phyloP scores from a whole-genome alignment of 805 yeast genomes.

The Metschnikowia koreensis region DNA sequence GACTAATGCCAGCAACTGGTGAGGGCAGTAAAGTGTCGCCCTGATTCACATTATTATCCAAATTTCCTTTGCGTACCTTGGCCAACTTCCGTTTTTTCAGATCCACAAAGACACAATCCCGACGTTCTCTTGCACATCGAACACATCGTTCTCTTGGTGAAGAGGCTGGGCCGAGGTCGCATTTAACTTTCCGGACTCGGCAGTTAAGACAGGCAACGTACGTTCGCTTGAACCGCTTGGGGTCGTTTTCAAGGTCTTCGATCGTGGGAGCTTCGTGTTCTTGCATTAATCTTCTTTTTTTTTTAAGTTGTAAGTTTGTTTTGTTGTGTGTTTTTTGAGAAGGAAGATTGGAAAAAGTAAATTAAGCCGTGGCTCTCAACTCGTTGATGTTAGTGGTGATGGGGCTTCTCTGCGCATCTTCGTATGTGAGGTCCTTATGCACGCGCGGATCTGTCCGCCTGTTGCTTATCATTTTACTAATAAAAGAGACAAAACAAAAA shows the following conservation, averaged over 20 bases:
- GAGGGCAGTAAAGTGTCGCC: not conserved
- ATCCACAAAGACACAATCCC: slow-evolving; percentile 68
- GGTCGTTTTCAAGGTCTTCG: not conserved
- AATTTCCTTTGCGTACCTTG: not conserved
- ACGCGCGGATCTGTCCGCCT: not conserved
- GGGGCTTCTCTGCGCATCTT: not conserved
- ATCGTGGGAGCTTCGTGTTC: not conserved
- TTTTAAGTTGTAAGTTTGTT: not conserved
- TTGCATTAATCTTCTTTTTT: not conserved
- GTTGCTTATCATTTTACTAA: not conserved
- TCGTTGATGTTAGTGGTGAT: not conserved
- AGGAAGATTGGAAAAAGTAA: too few relatives aligned
- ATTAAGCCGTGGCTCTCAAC: not conserved
- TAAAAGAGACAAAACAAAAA: too few relatives aligned
- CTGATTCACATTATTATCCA: not conserved
- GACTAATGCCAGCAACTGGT: not conserved
- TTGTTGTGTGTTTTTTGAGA: not conserved
- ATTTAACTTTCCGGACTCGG: slow-evolving; percentile 76
- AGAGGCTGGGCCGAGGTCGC: slow-evolving; percentile 78
- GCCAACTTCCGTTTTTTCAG: slow-evolving; percentile 18
- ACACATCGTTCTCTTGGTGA: slow-evolving; percentile 77
- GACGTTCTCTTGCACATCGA: slow-evolving; percentile 78
- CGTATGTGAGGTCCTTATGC: not conserved
- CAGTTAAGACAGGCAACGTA: slow-evolving; percentile 87
- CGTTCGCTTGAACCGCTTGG: slow-evolving; percentile 51